Base-by-base conservation (phyloP, 352 stramenopile genomes). In the Phytopythium ostracodes region DNA sequence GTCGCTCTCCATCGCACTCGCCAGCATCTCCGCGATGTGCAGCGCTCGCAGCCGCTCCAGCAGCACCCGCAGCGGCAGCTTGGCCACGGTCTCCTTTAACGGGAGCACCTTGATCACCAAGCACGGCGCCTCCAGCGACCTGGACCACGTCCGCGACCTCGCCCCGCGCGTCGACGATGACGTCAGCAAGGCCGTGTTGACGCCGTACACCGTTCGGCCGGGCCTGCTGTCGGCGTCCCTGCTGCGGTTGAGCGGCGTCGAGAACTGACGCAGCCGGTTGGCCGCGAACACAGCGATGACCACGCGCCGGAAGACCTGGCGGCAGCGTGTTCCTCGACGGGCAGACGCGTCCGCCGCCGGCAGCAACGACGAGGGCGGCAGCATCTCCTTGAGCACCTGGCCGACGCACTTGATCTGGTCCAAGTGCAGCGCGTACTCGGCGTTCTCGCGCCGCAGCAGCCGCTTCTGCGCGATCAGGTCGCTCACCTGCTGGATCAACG, bases 241-340 rank as follows among this genome's bases (percentile, higher is more conserved):
- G 14, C 27, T 40, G 8, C 22, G 38, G 15, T 49, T 27, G 0
- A 60, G 15, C 17, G 38, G 24, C 17, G 38, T 29, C 8, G 64
- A 46, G n/a, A 74, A 70, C 20, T 69, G 66, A 36, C 72, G 73
- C 24, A 91, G 71, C 4, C 82, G 69, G 60, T 91, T 91, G 31
- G 79, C 56, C n/a, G 82, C 82, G 73, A 91, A 88, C 12, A 91
- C 77, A 0, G 77, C 78, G 53, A 87, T 72, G 4, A 89, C 70
- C 5, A 78, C 78, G 20, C 69, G 76, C 6, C 82, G 76, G 35
- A 91, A 91, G 4, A 64, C 33, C 33, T 36, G 54, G 29, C 68
- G 63, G 51, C 59, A 36, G 7, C 57, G 47, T 46, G 61, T 22
- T n/a, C 52, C 18, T 27, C 6, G 3, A 18, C 4, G n/a, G 0